Evolutionary conservation across 371 early-diverging fungal genomes (phyloP).

Genomic region (Mucor piriformis): DNA sequence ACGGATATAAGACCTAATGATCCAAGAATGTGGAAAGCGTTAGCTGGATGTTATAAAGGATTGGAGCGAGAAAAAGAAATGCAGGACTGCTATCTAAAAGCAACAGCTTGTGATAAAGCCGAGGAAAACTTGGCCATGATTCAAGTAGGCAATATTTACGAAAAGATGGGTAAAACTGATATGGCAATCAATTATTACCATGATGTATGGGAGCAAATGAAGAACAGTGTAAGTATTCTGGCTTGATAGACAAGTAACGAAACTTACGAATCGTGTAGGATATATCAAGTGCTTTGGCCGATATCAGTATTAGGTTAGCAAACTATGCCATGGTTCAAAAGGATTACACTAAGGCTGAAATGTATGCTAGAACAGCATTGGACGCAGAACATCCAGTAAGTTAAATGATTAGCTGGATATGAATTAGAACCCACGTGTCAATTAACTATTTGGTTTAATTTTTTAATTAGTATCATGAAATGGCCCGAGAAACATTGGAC

Average conservation of each 20-base stretch:
- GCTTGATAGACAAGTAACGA: no score
- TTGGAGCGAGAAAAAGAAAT: slow-evolving; percentile 58
- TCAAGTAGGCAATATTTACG: slow-evolving; percentile 62
- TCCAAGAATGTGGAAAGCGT: slow-evolving; percentile 78
- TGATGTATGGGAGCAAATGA: slow-evolving; percentile 47
- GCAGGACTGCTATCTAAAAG: slow-evolving; percentile 70
- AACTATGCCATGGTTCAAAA: slow-evolving; percentile 56
- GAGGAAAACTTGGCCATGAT: slow-evolving; percentile 50
- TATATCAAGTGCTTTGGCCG: slow-evolving; percentile 56
- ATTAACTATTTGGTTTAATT: background rate
- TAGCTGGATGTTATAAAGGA: slow-evolving; percentile 71
- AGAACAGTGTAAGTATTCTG: slow-evolving; percentile 40
- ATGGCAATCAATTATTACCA: slow-evolving; percentile 66
- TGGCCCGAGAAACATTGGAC: slow-evolving; percentile 46
- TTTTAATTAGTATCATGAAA: slow-evolving; percentile 45
- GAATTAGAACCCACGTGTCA: slow-evolving; percentile 1
- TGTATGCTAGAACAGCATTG: slow-evolving; percentile 45
- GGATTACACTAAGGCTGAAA: slow-evolving; percentile 45
- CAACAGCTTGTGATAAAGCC: slow-evolving; percentile 58
- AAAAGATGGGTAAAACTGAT: slow-evolving; percentile 49
- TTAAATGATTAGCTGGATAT: background rate
- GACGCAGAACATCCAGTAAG: slow-evolving; percentile 46
- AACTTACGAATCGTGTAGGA: no score
- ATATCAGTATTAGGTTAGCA: slow-evolving; percentile 65
- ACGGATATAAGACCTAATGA: slow-evolving; percentile 78